Conservation (phyloP, 78 protist genomes). For the Cavenderia fasciculata region DNA sequence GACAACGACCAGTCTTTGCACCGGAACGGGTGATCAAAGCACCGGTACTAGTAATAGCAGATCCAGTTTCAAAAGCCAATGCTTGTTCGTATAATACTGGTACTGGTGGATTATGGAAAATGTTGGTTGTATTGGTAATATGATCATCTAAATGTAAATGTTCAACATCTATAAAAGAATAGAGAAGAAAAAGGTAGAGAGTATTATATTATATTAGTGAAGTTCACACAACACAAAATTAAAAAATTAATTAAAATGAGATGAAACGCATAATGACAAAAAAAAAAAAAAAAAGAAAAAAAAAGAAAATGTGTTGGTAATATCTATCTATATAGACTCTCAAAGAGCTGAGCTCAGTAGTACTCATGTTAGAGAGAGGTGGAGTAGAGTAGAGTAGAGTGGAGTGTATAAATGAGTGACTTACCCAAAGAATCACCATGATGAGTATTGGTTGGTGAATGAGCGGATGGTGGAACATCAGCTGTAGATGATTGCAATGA, state of each 20-base stretch:
- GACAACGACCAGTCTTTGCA: slow-evolving; percentile 92
- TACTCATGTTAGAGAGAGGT: too few relatives aligned
- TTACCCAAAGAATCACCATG: slow-evolving; percentile 47
- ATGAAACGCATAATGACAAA: neutral
- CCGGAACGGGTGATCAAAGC: slow-evolving; percentile 88
- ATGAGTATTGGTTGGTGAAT: neutral
- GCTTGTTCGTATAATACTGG: slow-evolving; percentile 91
- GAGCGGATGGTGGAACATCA: slow-evolving; percentile 27
- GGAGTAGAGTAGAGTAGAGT: too few relatives aligned
- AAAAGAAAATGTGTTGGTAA: too few relatives aligned
- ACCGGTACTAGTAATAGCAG: slow-evolving; percentile 81
- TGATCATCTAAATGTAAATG: slow-evolving; percentile 57
- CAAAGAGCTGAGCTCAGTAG: too few relatives aligned
- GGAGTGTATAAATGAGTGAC: neutral
- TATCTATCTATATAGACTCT: too few relatives aligned
- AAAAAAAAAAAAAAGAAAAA: neutral
- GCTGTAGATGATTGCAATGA: slow-evolving; percentile 62
- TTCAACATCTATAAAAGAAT: neutral
- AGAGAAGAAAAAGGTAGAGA: neutral
- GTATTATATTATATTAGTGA: neutral
- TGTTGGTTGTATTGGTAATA: slow-evolving; percentile 29
- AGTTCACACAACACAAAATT: neutral
- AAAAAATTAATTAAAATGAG: neutral
- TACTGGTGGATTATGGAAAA: slow-evolving; percentile 83
- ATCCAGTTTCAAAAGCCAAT: slow-evolving; percentile 77